Evolutionary conservation across 345 rosid species (phyloP).

Genomic region (Corchorus capsularis): DNA sequence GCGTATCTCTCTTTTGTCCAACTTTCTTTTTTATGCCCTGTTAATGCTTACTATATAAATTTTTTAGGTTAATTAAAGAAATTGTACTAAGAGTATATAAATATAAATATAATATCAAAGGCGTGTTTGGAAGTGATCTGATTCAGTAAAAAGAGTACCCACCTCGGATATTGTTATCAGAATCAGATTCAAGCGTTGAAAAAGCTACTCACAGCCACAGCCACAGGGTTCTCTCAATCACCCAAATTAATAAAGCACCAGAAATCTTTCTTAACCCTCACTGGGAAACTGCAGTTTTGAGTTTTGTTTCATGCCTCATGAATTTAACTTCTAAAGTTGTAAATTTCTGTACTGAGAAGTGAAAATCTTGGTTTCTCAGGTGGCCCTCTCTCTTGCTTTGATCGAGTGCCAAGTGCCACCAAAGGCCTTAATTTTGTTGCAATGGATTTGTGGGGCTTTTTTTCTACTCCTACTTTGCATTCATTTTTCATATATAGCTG

Average conservation of each 20-base stretch:
- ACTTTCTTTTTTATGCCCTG: slow-evolving; percentile 15
- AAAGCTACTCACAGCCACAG: background rate
- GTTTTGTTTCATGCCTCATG: background rate
- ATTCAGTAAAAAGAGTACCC: slow-evolving; percentile 1
- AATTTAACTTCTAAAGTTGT: no score
- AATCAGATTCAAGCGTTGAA: background rate
- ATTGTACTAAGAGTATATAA: background rate
- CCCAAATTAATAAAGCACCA: background rate
- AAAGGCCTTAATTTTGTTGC: background rate
- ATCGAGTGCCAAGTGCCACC: background rate
- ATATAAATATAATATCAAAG: background rate
- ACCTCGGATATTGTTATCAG: slow-evolving; percentile 10
- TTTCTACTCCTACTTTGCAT: no score
- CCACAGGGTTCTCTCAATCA: no score
- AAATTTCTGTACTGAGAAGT: no score
- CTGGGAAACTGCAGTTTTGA: background rate
- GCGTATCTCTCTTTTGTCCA: slow-evolving; percentile 19
- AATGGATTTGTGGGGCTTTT: background rate
- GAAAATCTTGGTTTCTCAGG: background rate
- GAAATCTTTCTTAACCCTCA: background rate
- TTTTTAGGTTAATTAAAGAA: background rate
- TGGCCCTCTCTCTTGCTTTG: background rate
- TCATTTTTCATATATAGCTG: no score
- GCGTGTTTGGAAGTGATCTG: slow-evolving; percentile 12
- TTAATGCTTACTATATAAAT: no score